Base-by-base conservation (phyloP, 352 stramenopile genomes). In the Blastocystis sp. region DNA sequence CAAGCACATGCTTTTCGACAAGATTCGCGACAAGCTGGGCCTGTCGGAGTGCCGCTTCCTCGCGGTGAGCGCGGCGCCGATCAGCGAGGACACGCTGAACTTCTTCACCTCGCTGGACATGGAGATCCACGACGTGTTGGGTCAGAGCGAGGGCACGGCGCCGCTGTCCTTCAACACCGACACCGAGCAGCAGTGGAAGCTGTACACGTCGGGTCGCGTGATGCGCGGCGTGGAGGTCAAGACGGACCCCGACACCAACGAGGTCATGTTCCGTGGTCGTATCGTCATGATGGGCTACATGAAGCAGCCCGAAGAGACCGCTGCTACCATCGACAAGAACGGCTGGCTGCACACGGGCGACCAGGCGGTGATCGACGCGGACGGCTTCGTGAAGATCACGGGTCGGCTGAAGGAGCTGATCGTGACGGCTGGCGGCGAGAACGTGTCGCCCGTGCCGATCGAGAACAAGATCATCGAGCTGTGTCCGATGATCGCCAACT, bases 1-100 rank as follows among this genome's bases (percentile, higher is more conserved):
- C 51, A 95, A 96, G 77, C 91, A 92, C 31, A 80, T 98, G 41
- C 93, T 97, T 60, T 92, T 97, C 39, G 71, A 91, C 65, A 80
- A 80, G 26, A 89, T 82, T 70, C 88, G 63, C 33, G 45, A 55
- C 39, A 85, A 51, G 29, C 10, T 85, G 59, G 63, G 67, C 74
- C 76, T 66, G 35, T 88, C 69, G 61, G 39, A 62, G 67, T 26
- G 74, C 35, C 62, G 79, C 13, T 60, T 24, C 51, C 67, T 78
- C 12, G 79, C 59, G 1, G 79, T 89, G 1, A 69, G 39, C 24
- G 92, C 91, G 29, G 92, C 92, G 55, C 92, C 92, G 9, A 91
- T 93, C 31, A 88, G 90, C 10, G 39, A 81, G 2, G 91, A 93
- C 19, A 93, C 91, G 45, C 70, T 92, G 10, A 90, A 93, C 50